Evolutionary conservation across 495 filamentous ascomycete genomes (phyloP).

Genomic region (Penicillium alfredii): DNA sequence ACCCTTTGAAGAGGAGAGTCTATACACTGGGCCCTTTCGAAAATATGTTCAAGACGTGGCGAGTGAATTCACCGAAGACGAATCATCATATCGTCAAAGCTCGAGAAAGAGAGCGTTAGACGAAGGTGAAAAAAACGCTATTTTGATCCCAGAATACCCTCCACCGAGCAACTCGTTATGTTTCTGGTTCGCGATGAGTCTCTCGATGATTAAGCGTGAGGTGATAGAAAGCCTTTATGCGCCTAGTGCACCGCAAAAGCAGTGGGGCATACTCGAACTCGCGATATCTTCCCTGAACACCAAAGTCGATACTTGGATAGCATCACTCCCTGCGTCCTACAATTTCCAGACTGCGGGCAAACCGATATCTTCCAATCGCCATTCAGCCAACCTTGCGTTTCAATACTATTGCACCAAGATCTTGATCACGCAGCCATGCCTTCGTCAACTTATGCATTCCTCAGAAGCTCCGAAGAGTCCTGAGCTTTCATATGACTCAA

Average conservation of each 20-base stretch:
- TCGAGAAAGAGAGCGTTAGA: too few relatives aligned
- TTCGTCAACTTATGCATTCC: constrained; percentile 36
- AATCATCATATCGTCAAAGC: too few relatives aligned
- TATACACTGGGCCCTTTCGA: too few relatives aligned
- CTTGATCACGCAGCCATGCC: constrained; percentile 51
- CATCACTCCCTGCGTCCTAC: constrained; percentile 39
- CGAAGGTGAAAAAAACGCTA: too few relatives aligned
- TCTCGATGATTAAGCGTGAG: constrained; percentile 43
- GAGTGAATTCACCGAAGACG: background rate
- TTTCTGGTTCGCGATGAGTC: constrained; percentile 37
- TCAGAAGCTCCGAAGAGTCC: constrained; percentile 23
- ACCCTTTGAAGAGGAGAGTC: constrained; percentile 48
- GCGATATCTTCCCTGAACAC: constrained; percentile 41
- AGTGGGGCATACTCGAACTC: constrained; percentile 47
- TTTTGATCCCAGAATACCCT: background rate
- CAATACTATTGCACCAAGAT: constrained; percentile 50
- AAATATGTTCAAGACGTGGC: constrained; percentile 1
- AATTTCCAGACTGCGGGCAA: constrained; percentile 29
- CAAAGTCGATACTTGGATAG: constrained; percentile 45
- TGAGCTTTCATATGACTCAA: constrained; percentile 32
- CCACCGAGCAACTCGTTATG: constrained; percentile 34
- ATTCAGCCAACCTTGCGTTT: constrained; percentile 36
- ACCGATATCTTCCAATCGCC: constrained; percentile 14
- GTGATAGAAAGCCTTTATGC: constrained; percentile 48
- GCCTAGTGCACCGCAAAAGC: constrained; percentile 40